Evolutionary conservation across 306 rosid genomes (phyloP), one percentile per base, ranked within the genome.

Genomic region (Gastrolobium villosum): DNA sequence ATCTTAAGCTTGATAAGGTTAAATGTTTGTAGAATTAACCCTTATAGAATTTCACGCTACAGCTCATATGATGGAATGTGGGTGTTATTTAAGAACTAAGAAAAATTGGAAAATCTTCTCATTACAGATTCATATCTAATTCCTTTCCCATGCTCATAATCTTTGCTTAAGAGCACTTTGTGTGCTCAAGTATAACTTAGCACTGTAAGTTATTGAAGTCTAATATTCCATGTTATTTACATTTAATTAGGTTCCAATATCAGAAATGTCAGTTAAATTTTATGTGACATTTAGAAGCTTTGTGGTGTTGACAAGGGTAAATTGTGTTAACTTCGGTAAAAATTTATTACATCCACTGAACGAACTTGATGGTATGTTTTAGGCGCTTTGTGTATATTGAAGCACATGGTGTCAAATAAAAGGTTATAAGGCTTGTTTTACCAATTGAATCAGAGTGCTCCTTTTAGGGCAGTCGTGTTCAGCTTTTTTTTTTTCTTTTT

Each of bases 291-390:
- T 57, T 79, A 28, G 73, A 70, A 57, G 71, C 74, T 79, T 79
- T 41, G 55, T 70, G 70, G 79, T 65, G 77, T 37, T 75, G 43
- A 59, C 63, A 64, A 54, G 14, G 67, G 57, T 81, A 77, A 72
- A 10, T 74, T 74, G 50, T 72, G 56, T 70, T 48, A 48, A 44
- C 1, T 73, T 83, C 9, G 40, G 62, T 65, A 15, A 70, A 35
- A 3, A 46, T 14, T 57, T 74, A 45, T 74, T 67, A 50, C 76
- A 54, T 74, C 74, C 26, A 74, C 62, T 63, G 56, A 44, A 45
- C 62, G 70, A 68, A 65, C 68, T 11, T 55, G 60, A 35, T 56
- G 10, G n/a, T 56, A 61, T 67, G 70, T 14, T 73, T 78, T 9
- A 69, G 26, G 70, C 50, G 78, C 26, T 79, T 74, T 79, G 65